A percentile compares a stretch with the other conserved stretches of the same genome.
phyloP scores from a whole-genome alignment of 495 filamentous ascomycete species.

The Melanomma pulvis-pyrius region DNA sequence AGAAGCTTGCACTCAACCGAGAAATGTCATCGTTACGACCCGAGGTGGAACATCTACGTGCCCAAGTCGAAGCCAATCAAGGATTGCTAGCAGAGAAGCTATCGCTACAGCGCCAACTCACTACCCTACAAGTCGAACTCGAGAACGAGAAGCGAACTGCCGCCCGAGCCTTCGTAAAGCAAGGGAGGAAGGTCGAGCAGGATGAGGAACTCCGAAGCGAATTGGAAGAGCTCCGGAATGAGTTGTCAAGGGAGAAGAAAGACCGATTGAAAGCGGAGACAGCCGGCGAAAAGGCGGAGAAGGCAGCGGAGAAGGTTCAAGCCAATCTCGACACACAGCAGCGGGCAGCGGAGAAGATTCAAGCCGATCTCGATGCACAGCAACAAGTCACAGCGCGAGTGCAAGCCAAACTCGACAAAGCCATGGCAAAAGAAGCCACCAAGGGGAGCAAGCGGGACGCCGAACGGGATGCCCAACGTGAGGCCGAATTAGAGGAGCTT shows the following conservation, averaged over 20 bases:
- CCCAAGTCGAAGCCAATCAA: constrained; percentile 68
- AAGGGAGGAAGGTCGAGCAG: constrained; percentile 36
- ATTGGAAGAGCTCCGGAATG: constrained; percentile 45
- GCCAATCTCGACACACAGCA: constrained; percentile 59
- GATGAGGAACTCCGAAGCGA: constrained; percentile 34
- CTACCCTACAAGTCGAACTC: constrained; percentile 74
- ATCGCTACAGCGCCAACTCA: constrained; percentile 72
- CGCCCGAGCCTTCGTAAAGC: constrained; percentile 60
- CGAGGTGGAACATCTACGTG: constrained; percentile 76
- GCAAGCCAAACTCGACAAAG: constrained; percentile 64
- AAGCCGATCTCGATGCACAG: constrained; percentile 59
- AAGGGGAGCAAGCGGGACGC: constrained; percentile 49
- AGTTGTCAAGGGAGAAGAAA: constrained; percentile 50
- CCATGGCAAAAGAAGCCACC: constrained; percentile 61
- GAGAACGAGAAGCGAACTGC: constrained; percentile 74
- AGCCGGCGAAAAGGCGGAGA: constrained; percentile 37
- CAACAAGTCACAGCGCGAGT: constrained; percentile 62
- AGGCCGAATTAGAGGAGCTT: constrained; percentile 51
- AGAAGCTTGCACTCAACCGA: constrained; percentile 73
- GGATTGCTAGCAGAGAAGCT: constrained; percentile 72
- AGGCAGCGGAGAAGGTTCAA: constrained; percentile 37
- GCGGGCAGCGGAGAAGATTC: constrained; percentile 62
- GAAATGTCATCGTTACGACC: constrained; percentile 71
- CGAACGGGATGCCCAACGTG: constrained; percentile 33
- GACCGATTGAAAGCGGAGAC: constrained; percentile 48